Percentiles rank a stretch among this genome's conserved stretches.
phyloP scores from a whole-genome alignment of 2,329 filamentous ascomycete genomes.

The Hypomyces perniciosus region DNA sequence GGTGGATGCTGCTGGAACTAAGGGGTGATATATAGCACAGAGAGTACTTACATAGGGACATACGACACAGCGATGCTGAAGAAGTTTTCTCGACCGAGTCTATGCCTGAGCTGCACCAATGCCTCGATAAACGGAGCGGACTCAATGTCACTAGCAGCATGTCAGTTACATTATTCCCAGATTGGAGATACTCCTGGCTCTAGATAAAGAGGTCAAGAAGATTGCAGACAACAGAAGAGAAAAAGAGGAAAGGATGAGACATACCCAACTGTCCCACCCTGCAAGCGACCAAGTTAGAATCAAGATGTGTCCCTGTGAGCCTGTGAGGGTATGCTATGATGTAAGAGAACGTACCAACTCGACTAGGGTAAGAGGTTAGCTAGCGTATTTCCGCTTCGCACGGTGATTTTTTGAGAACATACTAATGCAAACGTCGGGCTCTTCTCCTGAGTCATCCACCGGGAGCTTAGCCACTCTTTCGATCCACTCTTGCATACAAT shows the following conservation, averaged over 20 bases:
- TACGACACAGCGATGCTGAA: conserved; percentile 85
- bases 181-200: not conserved
- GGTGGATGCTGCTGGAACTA: no score
- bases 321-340: not conserved
- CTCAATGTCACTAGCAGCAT: conserved; percentile 62
- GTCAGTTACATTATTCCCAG: not conserved
- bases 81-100: conserved; percentile 65
- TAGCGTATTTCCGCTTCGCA: not conserved
- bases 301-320: not conserved
- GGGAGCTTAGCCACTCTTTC: conserved; percentile 77
- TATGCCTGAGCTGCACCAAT: conserved; percentile 68
- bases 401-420: conserved; percentile 32
- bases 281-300: not conserved
- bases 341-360: conserved; percentile 29
- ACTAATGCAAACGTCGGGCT: conserved; percentile 89
- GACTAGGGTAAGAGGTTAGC: conserved; percentile 23
- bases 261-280: conserved; percentile 54
- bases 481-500: conserved; percentile 90
- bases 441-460: conserved; percentile 74
- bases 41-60: conserved; percentile 55
- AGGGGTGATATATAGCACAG: not conserved
- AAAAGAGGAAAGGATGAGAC: not conserved
- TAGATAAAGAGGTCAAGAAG: not conserved
- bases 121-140: conserved; percentile 85
- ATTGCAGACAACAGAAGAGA: not conserved